Base-by-base conservation (phyloP, 2,329 filamentous ascomycete genomes). In the Sarocladium strictum region DNA sequence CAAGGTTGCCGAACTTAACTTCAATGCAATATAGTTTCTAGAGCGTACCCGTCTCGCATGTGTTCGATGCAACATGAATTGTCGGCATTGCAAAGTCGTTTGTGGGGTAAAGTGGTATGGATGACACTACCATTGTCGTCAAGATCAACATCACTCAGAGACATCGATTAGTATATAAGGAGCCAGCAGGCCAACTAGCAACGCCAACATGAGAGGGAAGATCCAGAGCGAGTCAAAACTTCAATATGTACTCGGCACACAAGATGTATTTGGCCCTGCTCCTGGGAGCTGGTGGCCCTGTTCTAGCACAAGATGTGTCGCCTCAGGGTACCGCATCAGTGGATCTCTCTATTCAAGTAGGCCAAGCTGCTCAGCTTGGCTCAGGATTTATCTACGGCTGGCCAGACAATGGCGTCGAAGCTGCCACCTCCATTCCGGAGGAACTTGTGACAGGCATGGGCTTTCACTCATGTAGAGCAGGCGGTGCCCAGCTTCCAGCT, bases 381-480 rank as follows among this genome's bases (percentile, higher is more conserved):
- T 57, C 57, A 6, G 57, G 57, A 14, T 55, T 58, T 38, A 58
- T 57, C 29, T 58, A 58, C 21, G 55, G 57, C 1, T 54, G 37
- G 2, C 57, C 57, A n/a, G 57, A 58, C 19, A 57, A 57, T 41
- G 45, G 47, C 9, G 41, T 17, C 2, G 50, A 58, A 7, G 51
- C 45, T 3, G 53, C 54, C 17, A 58, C 4, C 14, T 53, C 53
- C 3, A 58, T 58, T 12, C 57, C 57, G 6, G 53, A 55, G 17
- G 17, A 49, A 12, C 52, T 57, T 15, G 41, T 51, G 2, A 47
- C 54, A 1, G 50, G 49, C 43, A 54, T 56, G 14, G 55, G 55
- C 43, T 56, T 57, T 43, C 26, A 21, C 15, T 19, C 38, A 12
- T 57, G 55, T 38, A 55, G 57, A 15, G 57, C 57, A 9, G 57